Evolutionary conservation across 1,284 basidiomycete species (phyloP).

Genomic region (Ustilago sp.): DNA sequence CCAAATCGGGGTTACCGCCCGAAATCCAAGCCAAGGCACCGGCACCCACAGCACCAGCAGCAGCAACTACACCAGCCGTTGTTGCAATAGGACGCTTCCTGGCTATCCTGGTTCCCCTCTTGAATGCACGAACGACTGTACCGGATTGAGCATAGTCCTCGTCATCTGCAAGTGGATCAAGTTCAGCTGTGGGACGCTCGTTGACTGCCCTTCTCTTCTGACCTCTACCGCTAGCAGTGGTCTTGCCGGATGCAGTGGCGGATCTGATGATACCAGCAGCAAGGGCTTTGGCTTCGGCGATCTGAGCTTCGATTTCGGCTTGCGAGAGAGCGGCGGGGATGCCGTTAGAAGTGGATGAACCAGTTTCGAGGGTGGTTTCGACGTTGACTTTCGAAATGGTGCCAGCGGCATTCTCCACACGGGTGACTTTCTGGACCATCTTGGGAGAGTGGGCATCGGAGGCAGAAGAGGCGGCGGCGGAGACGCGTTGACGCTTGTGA

Average conservation of each 20-base stretch:
- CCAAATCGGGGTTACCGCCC: conserved; percentile 55
- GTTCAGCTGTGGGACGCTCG: conserved; percentile 52
- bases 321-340: conserved; percentile 46
- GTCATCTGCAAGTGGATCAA: conserved; percentile 51
- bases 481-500: conserved; percentile 46
- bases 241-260: conserved; percentile 21
- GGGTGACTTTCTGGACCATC: conserved; percentile 43
- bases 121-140: conserved; percentile 47
- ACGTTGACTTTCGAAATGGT: conserved; percentile 45
- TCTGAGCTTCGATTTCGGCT: conserved; percentile 65
- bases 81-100: conserved; percentile 59
- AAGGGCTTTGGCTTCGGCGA: conserved; percentile 60
- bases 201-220: conserved; percentile 62
- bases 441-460: conserved; percentile 44
- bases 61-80: conserved; percentile 59
- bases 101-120: conserved; percentile 50
- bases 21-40: conserved; percentile 65
- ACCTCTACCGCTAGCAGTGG: conserved; percentile 16
- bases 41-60: conserved; percentile 62
- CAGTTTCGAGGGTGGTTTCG: conserved; percentile 42
- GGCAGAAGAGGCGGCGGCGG: conserved; percentile 31
- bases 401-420: conserved; percentile 41
- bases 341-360: conserved; percentile 21
- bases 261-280: conserved; percentile 57
- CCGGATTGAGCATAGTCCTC: conserved; percentile 51